Conservation (phyloP, 148 eudicot species). For the Persicaria maculosa region DNA sequence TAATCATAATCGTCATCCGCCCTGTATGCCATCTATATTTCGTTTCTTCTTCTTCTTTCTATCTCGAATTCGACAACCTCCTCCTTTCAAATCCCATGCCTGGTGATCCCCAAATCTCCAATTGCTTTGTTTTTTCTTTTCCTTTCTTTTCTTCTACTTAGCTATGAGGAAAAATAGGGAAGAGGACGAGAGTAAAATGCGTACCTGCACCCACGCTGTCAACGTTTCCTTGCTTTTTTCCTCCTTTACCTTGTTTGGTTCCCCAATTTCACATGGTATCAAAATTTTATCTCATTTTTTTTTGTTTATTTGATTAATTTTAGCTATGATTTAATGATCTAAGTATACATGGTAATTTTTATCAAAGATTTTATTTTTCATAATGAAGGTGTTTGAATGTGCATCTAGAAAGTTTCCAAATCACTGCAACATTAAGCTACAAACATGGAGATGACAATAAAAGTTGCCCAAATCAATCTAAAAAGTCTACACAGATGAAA, state of each 20-base stretch:
- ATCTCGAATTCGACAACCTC: neutral
- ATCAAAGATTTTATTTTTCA: too few species aligned
- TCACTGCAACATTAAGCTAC: neutral
- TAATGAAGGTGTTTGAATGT: too few species aligned
- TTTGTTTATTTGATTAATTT: too few species aligned
- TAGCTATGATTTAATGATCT: too few species aligned
- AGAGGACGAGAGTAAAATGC: conserved; percentile 24
- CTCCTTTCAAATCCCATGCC: neutral
- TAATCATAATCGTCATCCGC: conserved; percentile 43
- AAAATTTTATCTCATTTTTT: too few species aligned
- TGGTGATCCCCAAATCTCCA: conserved; percentile 8
- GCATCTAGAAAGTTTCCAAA: too few species aligned
- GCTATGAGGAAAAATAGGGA: conserved; percentile 5
- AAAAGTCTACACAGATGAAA: neutral
- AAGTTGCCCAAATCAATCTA: neutral
- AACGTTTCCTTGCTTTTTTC: neutral
- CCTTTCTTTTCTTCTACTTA: conserved; percentile 6
- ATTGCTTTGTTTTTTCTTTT: neutral
- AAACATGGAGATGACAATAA: neutral
- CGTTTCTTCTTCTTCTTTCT: neutral
- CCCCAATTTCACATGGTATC: neutral
- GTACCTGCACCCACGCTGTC: conserved; percentile 18
- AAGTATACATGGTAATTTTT: too few species aligned
- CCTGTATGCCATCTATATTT: conserved; percentile 24
- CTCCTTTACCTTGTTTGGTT: neutral